Evolutionary conservation across 352 stramenopile genomes (phyloP).

Genomic region (Globisporangium acanthophoron): DNA sequence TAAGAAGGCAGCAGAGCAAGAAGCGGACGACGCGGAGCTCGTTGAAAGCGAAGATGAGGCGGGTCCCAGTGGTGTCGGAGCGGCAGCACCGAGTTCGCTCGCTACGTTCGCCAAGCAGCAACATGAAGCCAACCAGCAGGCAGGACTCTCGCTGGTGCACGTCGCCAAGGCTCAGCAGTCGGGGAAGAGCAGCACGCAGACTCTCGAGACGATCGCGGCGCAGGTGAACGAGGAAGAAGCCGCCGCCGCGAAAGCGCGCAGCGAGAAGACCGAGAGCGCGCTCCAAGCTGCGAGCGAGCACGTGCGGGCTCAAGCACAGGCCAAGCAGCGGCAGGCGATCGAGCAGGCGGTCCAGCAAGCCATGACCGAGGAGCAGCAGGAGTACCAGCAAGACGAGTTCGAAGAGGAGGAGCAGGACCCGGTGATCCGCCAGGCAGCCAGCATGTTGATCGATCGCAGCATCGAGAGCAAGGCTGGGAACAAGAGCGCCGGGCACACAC

Average conservation of each 20-base stretch:
- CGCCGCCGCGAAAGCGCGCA: slow-evolving; percentile 9
- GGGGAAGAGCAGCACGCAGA: slow-evolving; percentile 5
- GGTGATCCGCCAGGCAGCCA: slow-evolving; percentile 14
- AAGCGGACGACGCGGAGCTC: slow-evolving; percentile 26
- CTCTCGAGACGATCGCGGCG: slow-evolving; percentile 20
- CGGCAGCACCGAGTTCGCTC: slow-evolving; percentile 2
- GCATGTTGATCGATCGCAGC: background rate
- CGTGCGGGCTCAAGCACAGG: slow-evolving; percentile 24
- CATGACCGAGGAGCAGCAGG: slow-evolving; percentile 30
- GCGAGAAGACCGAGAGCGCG: slow-evolving; percentile 18
- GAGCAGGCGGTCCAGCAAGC: slow-evolving; percentile 25
- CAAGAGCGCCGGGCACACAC: background rate
- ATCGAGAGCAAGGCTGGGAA: background rate
- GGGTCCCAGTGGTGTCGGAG: background rate
- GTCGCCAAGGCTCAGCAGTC: slow-evolving; percentile 9
- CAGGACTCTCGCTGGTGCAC: slow-evolving; percentile 14
- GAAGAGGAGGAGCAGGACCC: slow-evolving; percentile 27
- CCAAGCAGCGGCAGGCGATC: slow-evolving; percentile 20
- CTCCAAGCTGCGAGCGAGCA: slow-evolving; percentile 19
- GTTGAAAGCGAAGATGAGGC: slow-evolving; percentile 19
- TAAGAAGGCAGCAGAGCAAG: background rate
- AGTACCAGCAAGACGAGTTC: slow-evolving; percentile 46
- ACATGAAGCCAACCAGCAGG: slow-evolving; percentile 2
- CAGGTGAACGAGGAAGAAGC: slow-evolving; percentile 38
- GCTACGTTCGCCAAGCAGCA: slow-evolving; percentile 33